A percentile compares a stretch with the other conserved stretches of the same genome.
Conservation (phyloP, 352 stramenopile species). For the Phytophthora pseudosyringae region DNA sequence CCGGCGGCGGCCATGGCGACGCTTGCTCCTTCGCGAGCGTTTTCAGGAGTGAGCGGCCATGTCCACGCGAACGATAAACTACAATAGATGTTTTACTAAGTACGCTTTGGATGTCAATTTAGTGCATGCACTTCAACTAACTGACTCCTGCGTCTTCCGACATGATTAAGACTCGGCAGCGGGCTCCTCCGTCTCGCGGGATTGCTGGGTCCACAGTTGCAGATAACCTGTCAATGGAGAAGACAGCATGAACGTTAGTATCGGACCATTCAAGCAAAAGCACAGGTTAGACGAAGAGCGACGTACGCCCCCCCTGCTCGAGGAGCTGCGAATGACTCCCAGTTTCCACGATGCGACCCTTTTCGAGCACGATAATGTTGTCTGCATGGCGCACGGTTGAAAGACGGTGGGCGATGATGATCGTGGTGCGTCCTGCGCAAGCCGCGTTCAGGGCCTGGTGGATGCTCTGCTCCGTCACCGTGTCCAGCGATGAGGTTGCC, state of each 20-base stretch:
- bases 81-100: conserved; percentile 14
- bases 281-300: background rate
- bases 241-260: conserved; percentile 7
- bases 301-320: conserved; percentile 49
- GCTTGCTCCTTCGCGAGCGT: conserved; percentile 16
- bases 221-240: conserved; percentile 36
- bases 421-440: conserved; percentile 63
- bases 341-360: conserved; percentile 57
- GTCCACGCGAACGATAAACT: conserved; percentile 15
- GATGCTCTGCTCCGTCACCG: conserved; percentile 73
- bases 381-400: conserved; percentile 80
- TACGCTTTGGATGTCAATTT: conserved; percentile 8
- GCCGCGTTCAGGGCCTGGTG: conserved; percentile 62
- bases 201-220: conserved; percentile 52
- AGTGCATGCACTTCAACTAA: conserved; percentile 17
- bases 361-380: conserved; percentile 70
- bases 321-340: conserved; percentile 56
- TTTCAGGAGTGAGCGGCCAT: conserved; percentile 26
- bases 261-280: background rate
- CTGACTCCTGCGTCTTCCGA: background rate
- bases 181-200: conserved; percentile 29
- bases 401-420: conserved; percentile 86
- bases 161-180: background rate
- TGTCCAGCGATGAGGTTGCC: conserved; percentile 81
- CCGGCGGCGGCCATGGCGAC: conserved; percentile 73